These are phyloP conservation scores for Acacia confusa DNA, from an alignment of 306 rosid genomes.

Conservation along the genomic window DNA sequence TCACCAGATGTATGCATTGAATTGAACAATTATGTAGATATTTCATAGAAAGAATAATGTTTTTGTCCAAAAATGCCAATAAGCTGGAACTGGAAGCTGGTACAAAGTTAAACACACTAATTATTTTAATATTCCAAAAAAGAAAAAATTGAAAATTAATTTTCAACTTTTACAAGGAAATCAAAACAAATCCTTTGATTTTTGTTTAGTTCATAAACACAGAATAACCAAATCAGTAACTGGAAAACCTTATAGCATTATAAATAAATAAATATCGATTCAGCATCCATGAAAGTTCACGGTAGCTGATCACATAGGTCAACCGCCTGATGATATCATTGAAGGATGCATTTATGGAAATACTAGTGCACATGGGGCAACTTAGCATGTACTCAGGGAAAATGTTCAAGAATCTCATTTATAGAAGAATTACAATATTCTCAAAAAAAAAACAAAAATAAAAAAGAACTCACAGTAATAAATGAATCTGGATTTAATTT, in stretches of 20 bases:
- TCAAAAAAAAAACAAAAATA: slow-evolving; percentile 23
- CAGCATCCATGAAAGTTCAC: slow-evolving; percentile 5
- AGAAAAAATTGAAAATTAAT: not conserved
- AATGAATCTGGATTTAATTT: slow-evolving; percentile 77
- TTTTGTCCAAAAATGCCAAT: slow-evolving; percentile 7
- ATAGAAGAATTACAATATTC: slow-evolving; percentile 12
- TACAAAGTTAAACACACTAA: slow-evolving; percentile 5
- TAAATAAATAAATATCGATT: not conserved
- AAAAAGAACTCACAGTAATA: slow-evolving; percentile 65
- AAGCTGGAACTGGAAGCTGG: slow-evolving; percentile 12
- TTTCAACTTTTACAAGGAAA: not conserved
- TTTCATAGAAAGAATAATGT: slow-evolving; percentile 8
- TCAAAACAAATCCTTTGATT: not conserved
- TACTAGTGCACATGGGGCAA: not conserved
- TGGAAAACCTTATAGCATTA: slow-evolving; percentile 5
- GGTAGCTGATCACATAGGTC: slow-evolving; percentile 7
- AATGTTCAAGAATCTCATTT: slow-evolving; percentile 11
- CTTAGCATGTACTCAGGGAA: slow-evolving; percentile 21
- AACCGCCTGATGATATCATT: slow-evolving; percentile 1
- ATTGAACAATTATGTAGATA: not conserved
- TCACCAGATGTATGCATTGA: not conserved
- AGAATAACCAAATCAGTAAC: not conserved
- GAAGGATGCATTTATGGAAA: slow-evolving; percentile 14
- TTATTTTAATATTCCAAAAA: not conserved
- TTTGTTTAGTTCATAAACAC: not conserved